Evolutionary conservation across 257 asterid species (phyloP).

Genomic region (Gentiana macrophylla): DNA sequence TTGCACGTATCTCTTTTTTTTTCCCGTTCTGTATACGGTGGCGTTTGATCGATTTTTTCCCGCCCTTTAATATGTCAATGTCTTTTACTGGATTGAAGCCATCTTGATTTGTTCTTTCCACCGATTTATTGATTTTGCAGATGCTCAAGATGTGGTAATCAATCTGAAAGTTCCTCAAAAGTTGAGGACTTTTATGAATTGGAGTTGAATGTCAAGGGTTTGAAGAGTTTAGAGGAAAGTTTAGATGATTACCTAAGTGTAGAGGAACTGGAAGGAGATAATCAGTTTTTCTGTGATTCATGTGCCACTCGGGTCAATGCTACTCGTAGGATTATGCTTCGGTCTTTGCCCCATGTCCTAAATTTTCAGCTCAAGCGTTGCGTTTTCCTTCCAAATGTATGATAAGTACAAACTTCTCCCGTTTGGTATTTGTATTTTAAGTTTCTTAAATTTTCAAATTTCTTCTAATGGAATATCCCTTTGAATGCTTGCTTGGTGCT

Average conservation of each 20-base stretch:
- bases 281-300: conserved; percentile 76
- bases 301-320: conserved; percentile 94
- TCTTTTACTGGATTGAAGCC: background rate
- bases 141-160: conserved; percentile 91
- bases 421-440: too few species aligned
- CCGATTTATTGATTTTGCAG: conserved; percentile 23
- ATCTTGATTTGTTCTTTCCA: conserved; percentile 1
- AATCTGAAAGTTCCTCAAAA: conserved; percentile 89
- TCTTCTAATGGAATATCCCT: background rate
- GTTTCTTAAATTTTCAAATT: background rate
- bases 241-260: conserved; percentile 79
- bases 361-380: conserved; percentile 98
- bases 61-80: too few species aligned
- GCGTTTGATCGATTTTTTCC: too few species aligned
- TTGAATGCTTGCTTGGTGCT: background rate
- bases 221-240: conserved; percentile 82
- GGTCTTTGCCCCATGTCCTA: conserved; percentile 80
- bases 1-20: too few species aligned
- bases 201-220: conserved; percentile 92
- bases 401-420: background rate
- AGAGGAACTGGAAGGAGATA: conserved; percentile 95
- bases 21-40: too few species aligned
- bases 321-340: conserved; percentile 87
- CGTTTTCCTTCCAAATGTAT: conserved; percentile 94
- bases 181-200: conserved; percentile 90